Conservation (phyloP, 1,284 basidiomycete species). For the Sporisorium scitamineum region DNA sequence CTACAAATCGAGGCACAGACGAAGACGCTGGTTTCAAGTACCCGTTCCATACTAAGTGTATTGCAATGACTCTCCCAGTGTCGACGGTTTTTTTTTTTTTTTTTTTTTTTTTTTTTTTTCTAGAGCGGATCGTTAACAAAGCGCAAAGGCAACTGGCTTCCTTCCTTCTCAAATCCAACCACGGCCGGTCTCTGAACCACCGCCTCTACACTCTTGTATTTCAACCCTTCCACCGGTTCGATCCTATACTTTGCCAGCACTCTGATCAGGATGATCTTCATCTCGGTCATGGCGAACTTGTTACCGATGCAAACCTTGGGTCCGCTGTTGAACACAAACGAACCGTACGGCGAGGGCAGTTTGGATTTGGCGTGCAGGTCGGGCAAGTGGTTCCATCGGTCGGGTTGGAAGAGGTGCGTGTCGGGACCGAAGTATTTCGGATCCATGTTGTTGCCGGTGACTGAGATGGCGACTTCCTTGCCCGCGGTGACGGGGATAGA, state of each 20-base stretch:
- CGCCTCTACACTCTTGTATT: slow-evolving; percentile 50
- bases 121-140: slow-evolving; percentile 37
- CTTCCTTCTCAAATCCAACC: slow-evolving; percentile 47
- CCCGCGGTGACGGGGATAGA: slow-evolving; percentile 50
- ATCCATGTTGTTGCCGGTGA: slow-evolving; percentile 47
- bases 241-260: slow-evolving; percentile 42
- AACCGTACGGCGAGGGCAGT: slow-evolving; percentile 55
- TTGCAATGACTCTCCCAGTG: not conserved
- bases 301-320: slow-evolving; percentile 63
- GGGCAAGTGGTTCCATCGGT: slow-evolving; percentile 58
- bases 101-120: not conserved
- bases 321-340: slow-evolving; percentile 55
- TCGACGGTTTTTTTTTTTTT: not conserved
- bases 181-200: slow-evolving; percentile 51
- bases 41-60: not conserved
- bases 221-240: slow-evolving; percentile 39
- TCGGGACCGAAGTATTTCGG: slow-evolving; percentile 57
- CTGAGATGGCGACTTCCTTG: slow-evolving; percentile 43
- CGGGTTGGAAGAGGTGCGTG: slow-evolving; percentile 57
- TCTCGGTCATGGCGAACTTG: slow-evolving; percentile 59
- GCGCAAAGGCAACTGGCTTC: slow-evolving; percentile 42
- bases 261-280: slow-evolving; percentile 48
- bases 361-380: slow-evolving; percentile 32
- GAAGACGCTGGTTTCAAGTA: not conserved
- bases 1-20: not conserved